Evolutionary conservation across 164 flowering plant genomes (phyloP), one percentile per base, ranked within the genome.

Genomic region (Dillenia turbinata): DNA sequence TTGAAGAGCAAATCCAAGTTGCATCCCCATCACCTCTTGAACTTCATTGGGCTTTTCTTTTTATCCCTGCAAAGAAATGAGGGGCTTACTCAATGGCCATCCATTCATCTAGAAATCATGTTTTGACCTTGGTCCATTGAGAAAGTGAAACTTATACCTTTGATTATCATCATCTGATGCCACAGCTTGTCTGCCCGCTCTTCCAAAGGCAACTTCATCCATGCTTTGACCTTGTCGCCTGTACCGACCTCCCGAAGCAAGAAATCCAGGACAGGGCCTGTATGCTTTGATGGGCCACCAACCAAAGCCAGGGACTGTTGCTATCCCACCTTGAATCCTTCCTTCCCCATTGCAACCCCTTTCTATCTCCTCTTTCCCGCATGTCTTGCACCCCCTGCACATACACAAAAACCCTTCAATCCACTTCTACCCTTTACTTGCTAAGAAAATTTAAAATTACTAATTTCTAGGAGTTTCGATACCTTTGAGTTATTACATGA

Each of bases 221-320:
- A 93, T 86, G 86, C 81, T 90, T 68, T 93, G 97, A 16, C 98
- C 98, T 2, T 55, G 81, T 44, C 98, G 76, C 67, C 77, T 70
- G 62, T 93, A 93, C 75, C 94, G 68, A 12, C 98, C 98, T 73
- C 98, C 98, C 49, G 92, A 78, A 10, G 87, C 96, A 51, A 93
- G 65, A 74, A 85, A 89, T 17, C 79, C 92, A 40, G 98, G 95
- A 59, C 97, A 90, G 56, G 98, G 97, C 79, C 97, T 75, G 66
- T 78, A 93, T 58, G 97, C 98, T 77, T 93, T 93, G 62, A 93
- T 93, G 0, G 98, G 98, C 98, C 98, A 90, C 98, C 98, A 93
- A 46, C 97, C 97, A 73, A 93, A 89, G 14, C 98, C 97, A 24
- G 97, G 97, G 16, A 93, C 77, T 8, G 95, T 89, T 46, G 90